Evolutionary conservation across 345 rosid species (phyloP).

Genomic region (Lumnitzera littorea): DNA sequence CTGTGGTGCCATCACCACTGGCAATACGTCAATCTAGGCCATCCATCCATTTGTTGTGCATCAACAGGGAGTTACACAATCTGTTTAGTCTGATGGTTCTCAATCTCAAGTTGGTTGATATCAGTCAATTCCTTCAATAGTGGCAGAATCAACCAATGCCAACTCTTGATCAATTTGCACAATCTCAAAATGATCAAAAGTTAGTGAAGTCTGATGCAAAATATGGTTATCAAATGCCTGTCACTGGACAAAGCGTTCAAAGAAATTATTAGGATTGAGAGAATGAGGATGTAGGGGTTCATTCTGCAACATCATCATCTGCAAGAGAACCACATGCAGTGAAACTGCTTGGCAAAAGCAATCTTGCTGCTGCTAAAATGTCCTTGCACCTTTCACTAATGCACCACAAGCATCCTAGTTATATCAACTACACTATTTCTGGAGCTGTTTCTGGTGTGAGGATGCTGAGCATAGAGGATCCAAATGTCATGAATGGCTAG

Average conservation of each 20-base stretch:
- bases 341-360: constrained; percentile 31
- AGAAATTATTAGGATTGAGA: constrained; percentile 44
- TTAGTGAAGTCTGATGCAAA: constrained; percentile 40
- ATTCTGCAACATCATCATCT: constrained; percentile 41
- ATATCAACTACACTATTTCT: constrained; percentile 26
- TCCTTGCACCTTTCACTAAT: constrained; percentile 10
- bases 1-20: constrained; percentile 28
- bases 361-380: constrained; percentile 8
- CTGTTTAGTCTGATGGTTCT: constrained; percentile 51
- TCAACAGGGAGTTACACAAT: constrained; percentile 63
- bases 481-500: constrained; percentile 13
- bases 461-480: constrained; percentile 43
- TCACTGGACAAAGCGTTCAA: constrained; percentile 45
- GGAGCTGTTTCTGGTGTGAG: constrained; percentile 37
- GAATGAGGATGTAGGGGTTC: constrained; percentile 37
- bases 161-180: constrained; percentile 37
- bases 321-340: constrained; percentile 54
- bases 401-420: constrained; percentile 31
- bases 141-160: constrained; percentile 66
- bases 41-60: constrained; percentile 73
- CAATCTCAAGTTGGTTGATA: constrained; percentile 55
- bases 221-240: constrained; percentile 44
- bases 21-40: constrained; percentile 51
- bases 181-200: constrained; percentile 47
- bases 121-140: constrained; percentile 39